Percentiles rank a stretch among this genome's conserved stretches.
Conservation (phyloP, 805 yeast genomes). For the Maudiozyma saulgeensis region DNA sequence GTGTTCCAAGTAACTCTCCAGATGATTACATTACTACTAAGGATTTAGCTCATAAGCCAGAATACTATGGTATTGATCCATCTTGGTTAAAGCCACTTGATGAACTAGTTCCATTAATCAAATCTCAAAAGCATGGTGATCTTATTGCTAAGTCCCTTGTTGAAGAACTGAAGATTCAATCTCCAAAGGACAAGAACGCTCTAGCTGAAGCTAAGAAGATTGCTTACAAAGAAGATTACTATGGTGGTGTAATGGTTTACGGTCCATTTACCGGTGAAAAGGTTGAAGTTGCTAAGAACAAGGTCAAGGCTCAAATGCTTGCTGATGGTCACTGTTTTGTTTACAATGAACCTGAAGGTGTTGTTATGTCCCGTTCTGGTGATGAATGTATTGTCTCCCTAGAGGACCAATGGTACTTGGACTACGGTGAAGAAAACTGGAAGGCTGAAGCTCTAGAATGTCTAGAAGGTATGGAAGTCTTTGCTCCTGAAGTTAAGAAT, state of each 20-base stretch:
- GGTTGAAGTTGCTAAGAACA: conserved; percentile 85
- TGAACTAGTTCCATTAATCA: conserved; percentile 64
- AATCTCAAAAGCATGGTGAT: conserved; percentile 81
- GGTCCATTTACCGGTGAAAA: conserved; percentile 83
- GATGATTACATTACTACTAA: conserved; percentile 85
- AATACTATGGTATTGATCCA: conserved; percentile 72
- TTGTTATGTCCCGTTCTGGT: conserved; percentile 88
- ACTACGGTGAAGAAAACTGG: conserved; percentile 94
- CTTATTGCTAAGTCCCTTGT: conserved; percentile 76
- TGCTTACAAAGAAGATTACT: conserved; percentile 94
- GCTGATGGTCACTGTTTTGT: conserved; percentile 73
- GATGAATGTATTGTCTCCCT: conserved; percentile 93
- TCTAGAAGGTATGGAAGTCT: conserved; percentile 65
- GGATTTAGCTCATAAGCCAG: conserved; percentile 83
- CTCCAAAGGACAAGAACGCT: conserved; percentile 84
- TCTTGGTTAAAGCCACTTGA: conserved; percentile 61
- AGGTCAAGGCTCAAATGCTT: conserved; percentile 74
- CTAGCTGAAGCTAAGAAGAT: conserved; percentile 88
- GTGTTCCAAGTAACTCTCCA: conserved; percentile 98
- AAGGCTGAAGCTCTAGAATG: conserved; percentile 72
- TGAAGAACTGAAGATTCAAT: conserved; percentile 80
- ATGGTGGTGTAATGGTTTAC: conserved; percentile 70
- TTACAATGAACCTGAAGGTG: conserved; percentile 89
- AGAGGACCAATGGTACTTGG: conserved; percentile 97
- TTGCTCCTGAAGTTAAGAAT: conserved; percentile 71